These are phyloP conservation scores for Starmerella etchellsii DNA, from an alignment of 805 yeast species.

Conservation along the genomic window DNA sequence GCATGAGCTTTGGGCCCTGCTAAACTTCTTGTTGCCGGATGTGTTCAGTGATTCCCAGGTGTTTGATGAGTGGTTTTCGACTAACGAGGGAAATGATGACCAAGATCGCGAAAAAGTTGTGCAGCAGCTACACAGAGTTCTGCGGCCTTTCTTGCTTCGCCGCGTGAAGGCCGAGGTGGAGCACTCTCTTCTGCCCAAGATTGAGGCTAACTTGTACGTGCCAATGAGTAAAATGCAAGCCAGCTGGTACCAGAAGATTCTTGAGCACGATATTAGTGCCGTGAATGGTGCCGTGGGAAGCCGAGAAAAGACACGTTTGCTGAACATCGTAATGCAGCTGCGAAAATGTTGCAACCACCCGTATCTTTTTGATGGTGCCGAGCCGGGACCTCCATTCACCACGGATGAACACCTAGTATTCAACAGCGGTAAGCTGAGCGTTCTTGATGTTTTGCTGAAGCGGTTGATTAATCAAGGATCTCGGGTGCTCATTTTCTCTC, in stretches of 20 bases:
- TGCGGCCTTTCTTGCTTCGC: constrained; percentile 76
- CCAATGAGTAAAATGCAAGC: constrained; percentile 95
- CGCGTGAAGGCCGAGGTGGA: constrained; percentile 91
- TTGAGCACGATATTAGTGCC: constrained; percentile 91
- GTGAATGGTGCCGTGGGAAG: constrained; percentile 94
- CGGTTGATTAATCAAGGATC: constrained; percentile 67
- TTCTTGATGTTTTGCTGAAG: constrained; percentile 67
- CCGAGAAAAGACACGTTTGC: constrained; percentile 78
- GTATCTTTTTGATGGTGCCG: constrained; percentile 95
- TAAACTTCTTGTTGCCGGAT: constrained; percentile 84
- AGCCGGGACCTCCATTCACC: constrained; percentile 95
- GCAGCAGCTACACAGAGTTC: constrained; percentile 73
- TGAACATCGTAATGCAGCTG: constrained; percentile 92
- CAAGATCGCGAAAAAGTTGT: constrained; percentile 65
- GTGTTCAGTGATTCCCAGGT: constrained; percentile 83
- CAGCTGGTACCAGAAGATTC: constrained; percentile 74
- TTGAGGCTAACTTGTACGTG: constrained; percentile 76
- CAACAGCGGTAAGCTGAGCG: constrained; percentile 84
- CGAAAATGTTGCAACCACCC: constrained; percentile 97
- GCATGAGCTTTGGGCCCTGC: constrained; percentile 91
- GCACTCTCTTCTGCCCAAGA: constrained; percentile 76
- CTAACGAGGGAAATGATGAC: constrained; percentile 28
- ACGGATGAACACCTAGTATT: constrained; percentile 88
- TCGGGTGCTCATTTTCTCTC: constrained; percentile 81
- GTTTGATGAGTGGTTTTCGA: constrained; percentile 77